Evolutionary conservation across 163 green algal species (phyloP), one percentile per base, ranked within the genome.

Genomic region (Prototheca stagnorum): DNA sequence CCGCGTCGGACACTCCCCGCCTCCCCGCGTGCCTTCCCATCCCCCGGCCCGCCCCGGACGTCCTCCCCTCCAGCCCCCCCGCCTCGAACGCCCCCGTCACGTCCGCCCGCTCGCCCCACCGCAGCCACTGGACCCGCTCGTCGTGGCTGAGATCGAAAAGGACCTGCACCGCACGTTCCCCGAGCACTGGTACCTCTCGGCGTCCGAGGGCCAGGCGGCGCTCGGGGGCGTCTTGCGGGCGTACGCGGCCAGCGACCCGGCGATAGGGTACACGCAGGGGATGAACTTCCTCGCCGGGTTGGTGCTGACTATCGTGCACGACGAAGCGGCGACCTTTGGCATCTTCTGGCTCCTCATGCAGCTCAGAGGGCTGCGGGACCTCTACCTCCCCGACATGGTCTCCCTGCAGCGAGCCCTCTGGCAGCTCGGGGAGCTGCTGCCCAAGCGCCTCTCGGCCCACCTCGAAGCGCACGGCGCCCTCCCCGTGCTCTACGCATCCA

Each of bases 241-340:
- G 3, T 80, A 80, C 21, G 71, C 68, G 0, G 44, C 53, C 3
- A 55, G 62, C 1, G 62, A 73, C 45, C 53, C 59, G 2, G 59
- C 56, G n/a, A 59, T 69, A n/a, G 63, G 59, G 0, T 69, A 70
- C 48, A 64, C 44, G 0, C 57, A 71, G 70, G 74, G 74, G 35
- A 80, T 83, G 74, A 83, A 83, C 57, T 83, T 83, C 39, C 35
- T 83, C 26, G 67, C 62, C n/a, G 65, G 55, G 28, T 62, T 96
- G 51, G 56, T 86, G 28, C 57, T 80, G 39, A 52, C 47, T 14
- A 62, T 56, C 52, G 29, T 81, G 51, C 63, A 68, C 12, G 25
- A 39, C 9, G 65, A 78, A 39, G 57, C 51, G 1, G 57, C 70
- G 19, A 72, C 77, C 0, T 86, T 77, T 60, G 70, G 57, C 2